phyloP scores from a whole-genome alignment of 805 yeast genomes.

The Starmerella bombicola region DNA sequence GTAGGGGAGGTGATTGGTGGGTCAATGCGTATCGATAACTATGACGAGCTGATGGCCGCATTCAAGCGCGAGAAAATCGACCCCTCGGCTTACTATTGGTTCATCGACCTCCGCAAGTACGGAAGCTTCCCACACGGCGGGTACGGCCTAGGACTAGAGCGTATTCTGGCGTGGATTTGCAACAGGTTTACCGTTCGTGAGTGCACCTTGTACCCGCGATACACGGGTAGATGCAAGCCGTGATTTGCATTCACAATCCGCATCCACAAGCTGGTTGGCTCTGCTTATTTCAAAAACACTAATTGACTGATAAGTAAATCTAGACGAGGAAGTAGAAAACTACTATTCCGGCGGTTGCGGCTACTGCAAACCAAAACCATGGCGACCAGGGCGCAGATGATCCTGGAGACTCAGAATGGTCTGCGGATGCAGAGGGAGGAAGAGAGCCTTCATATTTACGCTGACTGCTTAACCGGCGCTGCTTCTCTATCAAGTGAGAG shows the following conservation, averaged over 20 bases:
- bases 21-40: conserved; percentile 85
- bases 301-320: no score
- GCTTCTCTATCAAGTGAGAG: conserved; percentile 18
- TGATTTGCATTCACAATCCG: no score
- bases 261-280: no score
- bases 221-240: conserved; percentile 96
- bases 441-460: background rate
- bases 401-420: background rate
- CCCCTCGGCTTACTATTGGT: conserved; percentile 85
- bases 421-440: background rate
- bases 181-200: conserved; percentile 97
- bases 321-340: background rate
- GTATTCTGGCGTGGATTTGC: conserved; percentile 96
- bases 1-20: conserved; percentile 99
- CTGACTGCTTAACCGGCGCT: conserved; percentile 14
- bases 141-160: conserved; percentile 95
- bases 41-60: conserved; percentile 76
- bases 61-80: conserved; percentile 86
- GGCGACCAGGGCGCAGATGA: background rate
- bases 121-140: conserved; percentile 99
- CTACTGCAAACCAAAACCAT: background rate
- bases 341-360: background rate
- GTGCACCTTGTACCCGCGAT: conserved; percentile 94
- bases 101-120: conserved; percentile 85
- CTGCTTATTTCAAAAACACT: background rate